A percentile compares a stretch with the other conserved stretches of the same genome.
phyloP scores from a whole-genome alignment of 208 protist genomes.

The Acanthamoeba divionensis region DNA sequence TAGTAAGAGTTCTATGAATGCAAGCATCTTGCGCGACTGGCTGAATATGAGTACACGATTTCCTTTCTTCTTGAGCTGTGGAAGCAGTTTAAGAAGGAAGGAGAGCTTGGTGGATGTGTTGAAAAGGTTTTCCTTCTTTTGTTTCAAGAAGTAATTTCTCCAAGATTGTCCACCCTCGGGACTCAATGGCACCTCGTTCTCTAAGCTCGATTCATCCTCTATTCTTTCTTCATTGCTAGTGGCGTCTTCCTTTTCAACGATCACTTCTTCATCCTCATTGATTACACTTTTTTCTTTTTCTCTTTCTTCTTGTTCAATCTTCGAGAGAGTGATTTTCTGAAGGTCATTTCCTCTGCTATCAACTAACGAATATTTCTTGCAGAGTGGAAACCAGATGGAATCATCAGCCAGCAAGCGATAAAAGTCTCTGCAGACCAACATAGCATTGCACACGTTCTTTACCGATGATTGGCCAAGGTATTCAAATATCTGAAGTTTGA shows the following conservation, averaged over 20 bases:
- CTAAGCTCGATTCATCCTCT: not conserved
- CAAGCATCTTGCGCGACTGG: slow-evolving; percentile 68
- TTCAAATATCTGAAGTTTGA: slow-evolving; percentile 17
- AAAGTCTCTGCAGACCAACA: slow-evolving; percentile 37
- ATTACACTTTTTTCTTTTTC: not conserved
- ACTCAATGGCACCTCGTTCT: not conserved
- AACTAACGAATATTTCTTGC: not conserved
- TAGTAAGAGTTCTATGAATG: slow-evolving; percentile 60
- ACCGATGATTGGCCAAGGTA: not conserved
- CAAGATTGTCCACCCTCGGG: not conserved
- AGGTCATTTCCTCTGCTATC: not conserved
- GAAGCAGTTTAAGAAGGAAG: slow-evolving; percentile 57
- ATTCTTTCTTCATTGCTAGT: too few species aligned
- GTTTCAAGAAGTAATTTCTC: slow-evolving; percentile 6
- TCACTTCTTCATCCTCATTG: not conserved
- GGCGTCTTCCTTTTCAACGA: not conserved
- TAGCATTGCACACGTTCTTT: not conserved
- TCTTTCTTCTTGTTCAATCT: not conserved
- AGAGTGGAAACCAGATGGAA: slow-evolving; percentile 26
- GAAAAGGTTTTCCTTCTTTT: not conserved
- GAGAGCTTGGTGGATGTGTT: slow-evolving; percentile 56
- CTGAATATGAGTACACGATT: slow-evolving; percentile 71
- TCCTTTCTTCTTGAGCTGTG: slow-evolving; percentile 57
- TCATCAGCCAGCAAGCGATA: not conserved
- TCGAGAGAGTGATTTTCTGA: not conserved